Evolutionary conservation across 1,284 basidiomycete genomes (phyloP).

Genomic region (Marasmius fiardii): DNA sequence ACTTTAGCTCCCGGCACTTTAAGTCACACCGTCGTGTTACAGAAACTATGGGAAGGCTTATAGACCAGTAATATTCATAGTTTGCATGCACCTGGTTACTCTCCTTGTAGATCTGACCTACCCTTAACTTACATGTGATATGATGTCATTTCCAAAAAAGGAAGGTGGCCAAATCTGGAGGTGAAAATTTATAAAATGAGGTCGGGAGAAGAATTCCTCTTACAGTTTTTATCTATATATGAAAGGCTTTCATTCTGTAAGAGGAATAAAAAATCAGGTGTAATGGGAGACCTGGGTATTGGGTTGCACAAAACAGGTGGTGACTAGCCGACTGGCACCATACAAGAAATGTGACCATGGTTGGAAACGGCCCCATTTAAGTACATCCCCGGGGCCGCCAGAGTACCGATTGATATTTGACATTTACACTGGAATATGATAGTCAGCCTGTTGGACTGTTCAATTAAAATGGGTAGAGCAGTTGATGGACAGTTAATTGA

Average conservation of each 20-base stretch:
- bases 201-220: constrained; percentile 6
- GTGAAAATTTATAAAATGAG: not conserved
- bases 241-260: constrained; percentile 5
- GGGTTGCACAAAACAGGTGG: constrained; percentile 1
- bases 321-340: constrained; percentile 9
- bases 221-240: not conserved
- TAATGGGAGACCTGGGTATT: not conserved
- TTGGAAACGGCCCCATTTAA: too few relatives aligned
- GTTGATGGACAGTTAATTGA: too few relatives aligned
- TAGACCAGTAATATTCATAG: constrained; percentile 17
- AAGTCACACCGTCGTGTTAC: constrained; percentile 25
- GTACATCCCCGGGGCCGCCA: too few relatives aligned
- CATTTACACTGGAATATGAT: too few relatives aligned
- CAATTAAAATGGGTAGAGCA: too few relatives aligned
- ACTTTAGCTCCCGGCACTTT: constrained; percentile 25
- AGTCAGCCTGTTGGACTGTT: too few relatives aligned
- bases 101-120: not conserved
- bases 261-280: not conserved
- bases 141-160: not conserved
- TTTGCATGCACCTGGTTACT: too few relatives aligned
- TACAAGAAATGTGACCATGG: too few relatives aligned
- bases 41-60: constrained; percentile 18
- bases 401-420: too few relatives aligned
- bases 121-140: not conserved
- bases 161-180: not conserved